phyloP scores from a whole-genome alignment of 169 alveolate genomes.

The Eimeria tenella region DNA sequence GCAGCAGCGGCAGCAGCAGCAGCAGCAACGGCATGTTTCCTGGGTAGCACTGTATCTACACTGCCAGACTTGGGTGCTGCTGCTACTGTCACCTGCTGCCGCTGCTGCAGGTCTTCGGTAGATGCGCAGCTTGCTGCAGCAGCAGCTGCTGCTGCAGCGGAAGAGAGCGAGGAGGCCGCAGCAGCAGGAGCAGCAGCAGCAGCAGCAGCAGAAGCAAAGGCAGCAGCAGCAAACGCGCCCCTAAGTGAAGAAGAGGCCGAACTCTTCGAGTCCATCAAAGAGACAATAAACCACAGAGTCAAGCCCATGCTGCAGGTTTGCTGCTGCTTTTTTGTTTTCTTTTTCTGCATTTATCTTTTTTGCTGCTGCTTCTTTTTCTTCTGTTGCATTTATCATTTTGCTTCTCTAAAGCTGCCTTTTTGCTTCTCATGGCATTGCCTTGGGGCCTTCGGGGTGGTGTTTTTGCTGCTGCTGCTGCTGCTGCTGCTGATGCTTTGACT shows the following conservation, averaged over 20 bases:
- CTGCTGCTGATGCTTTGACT: too few relatives aligned
- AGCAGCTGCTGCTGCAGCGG: slow-evolving; percentile 23
- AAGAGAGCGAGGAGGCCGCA: background rate
- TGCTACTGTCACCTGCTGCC: background rate
- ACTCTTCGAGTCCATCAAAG: slow-evolving; percentile 29
- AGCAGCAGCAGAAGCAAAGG: background rate
- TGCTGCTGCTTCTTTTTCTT: too few relatives aligned
- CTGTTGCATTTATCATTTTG: too few relatives aligned
- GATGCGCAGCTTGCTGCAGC: background rate
- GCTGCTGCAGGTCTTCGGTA: background rate
- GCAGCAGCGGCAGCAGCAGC: background rate
- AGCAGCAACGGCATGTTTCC: background rate
- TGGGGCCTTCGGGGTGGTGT: too few relatives aligned
- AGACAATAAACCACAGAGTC: background rate
- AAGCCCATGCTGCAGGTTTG: slow-evolving; percentile 56
- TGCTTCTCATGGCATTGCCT: too few relatives aligned
- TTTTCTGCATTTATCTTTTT: too few relatives aligned
- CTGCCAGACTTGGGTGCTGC: background rate
- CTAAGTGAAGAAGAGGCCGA: slow-evolving; percentile 14
- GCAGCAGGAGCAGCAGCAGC: slow-evolving; percentile 10
- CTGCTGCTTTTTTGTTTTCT: too few relatives aligned
- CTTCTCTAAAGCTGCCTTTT: too few relatives aligned
- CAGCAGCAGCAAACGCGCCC: background rate
- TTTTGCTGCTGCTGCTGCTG: too few relatives aligned
- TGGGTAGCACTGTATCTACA: background rate